Base-by-base conservation (phyloP, 176 grass and related monocot genomes). In the Poa annua region DNA sequence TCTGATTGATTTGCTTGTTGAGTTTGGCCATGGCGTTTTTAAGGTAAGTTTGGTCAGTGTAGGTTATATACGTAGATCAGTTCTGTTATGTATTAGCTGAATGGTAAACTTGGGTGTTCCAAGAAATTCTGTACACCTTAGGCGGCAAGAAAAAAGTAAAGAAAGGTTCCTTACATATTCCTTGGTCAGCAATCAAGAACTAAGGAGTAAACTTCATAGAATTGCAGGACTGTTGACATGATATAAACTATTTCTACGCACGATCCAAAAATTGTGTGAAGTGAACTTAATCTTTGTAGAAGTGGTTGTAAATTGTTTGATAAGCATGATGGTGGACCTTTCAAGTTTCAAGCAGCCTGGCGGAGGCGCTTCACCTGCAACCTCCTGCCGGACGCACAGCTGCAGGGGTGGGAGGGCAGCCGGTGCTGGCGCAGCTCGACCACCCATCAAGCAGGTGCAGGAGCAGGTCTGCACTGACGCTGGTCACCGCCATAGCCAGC, bases 11-110 rank as follows among this genome's bases (percentile, higher is more conserved):
- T 32, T 25, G 68, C 42, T 48, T 73, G 11, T 47, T 51, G 47
- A 74, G 71, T 74, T 74, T 74, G 47, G 71, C 17, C 41, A 48
- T 38, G 66, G 16, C 20, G 21, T 69, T 21, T 13, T 39, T 42
- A 42, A 41, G 17, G 33, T 19, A 69, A 24, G 39, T 71, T 71
- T 13, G 41, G 39, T 71, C 14, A 29, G 10, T 17, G 32, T 74
- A 13, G 48, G 14, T 50, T 74, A 52, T 24, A 45, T 65, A 33
- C 29, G 9, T 51, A 52, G 71, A 74, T 74, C 15, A 52, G 0
- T 49, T 74, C 25, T 51, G 47, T 74, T 49, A 19, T 66, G 32
- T 66, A 66, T 66, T 36, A 66, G 16, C 35, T 38, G 33, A 33
- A 63, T 14, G 24, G 25, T 63, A 36, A 17, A 34, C 64, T 10